Percentiles rank a stretch among this genome's conserved stretches.
These are phyloP conservation scores for Oryza rufipogon DNA, from an alignment of 176 grass and related monocot species.

Conservation along the genomic window DNA sequence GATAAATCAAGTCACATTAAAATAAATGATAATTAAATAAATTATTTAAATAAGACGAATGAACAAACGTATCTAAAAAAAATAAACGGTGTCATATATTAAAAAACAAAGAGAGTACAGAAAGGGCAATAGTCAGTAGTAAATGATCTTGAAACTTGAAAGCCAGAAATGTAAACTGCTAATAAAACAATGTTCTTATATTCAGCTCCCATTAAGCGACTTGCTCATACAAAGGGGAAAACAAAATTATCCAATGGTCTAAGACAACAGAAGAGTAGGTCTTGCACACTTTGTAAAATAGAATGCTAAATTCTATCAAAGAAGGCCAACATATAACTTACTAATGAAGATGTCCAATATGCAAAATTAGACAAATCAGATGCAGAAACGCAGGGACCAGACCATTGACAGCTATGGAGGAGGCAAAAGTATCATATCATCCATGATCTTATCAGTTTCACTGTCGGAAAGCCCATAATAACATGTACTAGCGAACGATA, in stretches of 20 bases:
- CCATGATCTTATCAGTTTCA: constrained; percentile 24
- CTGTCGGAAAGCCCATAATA: constrained; percentile 29
- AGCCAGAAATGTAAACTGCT: constrained; percentile 4
- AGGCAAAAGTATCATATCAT: constrained; percentile 11
- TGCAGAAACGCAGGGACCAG: constrained; percentile 29
- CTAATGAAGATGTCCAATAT: not conserved
- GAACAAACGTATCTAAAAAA: too few species aligned
- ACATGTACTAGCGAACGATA: constrained; percentile 20
- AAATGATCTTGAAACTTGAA: not conserved
- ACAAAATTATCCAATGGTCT: constrained; percentile 11
- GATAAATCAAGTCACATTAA: too few species aligned
- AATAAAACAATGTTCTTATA: constrained; percentile 22
- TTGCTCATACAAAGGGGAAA: not conserved
- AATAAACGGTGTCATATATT: too few species aligned
- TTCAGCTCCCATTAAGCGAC: not conserved
- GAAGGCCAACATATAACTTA: constrained; percentile 21
- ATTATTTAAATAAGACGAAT: too few species aligned
- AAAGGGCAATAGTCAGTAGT: not conserved
- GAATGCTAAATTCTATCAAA: not conserved
- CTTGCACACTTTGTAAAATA: constrained; percentile 7
- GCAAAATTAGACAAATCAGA: constrained; percentile 26
- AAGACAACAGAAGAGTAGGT: not conserved
- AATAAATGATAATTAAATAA: too few species aligned
- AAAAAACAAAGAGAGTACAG: too few species aligned
- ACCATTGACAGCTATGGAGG: constrained; percentile 10